phyloP scores from a whole-genome alignment of 345 rosid species.

The Diplotaxis tenuifolia region DNA sequence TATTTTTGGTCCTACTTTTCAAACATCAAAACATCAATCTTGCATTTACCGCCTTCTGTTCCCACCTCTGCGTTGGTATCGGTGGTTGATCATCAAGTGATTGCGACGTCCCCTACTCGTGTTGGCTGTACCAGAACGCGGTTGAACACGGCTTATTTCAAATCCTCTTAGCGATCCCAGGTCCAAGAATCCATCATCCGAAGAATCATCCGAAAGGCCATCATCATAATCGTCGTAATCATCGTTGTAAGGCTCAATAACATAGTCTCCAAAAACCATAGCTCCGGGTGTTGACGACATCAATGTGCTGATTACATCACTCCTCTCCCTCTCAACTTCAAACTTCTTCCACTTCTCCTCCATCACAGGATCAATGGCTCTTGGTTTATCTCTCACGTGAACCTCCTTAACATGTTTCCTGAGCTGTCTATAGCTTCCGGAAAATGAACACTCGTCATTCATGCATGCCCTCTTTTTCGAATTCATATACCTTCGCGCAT shows the following conservation, averaged over 20 bases:
- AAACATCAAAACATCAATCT: conserved; percentile 7
- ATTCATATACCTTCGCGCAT: conserved; percentile 60
- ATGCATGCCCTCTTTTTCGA: conserved; percentile 70
- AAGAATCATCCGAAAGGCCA: conserved; percentile 54
- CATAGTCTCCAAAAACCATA: conserved; percentile 79
- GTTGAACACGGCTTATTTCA: conserved; percentile 30
- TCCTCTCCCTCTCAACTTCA: conserved; percentile 61
- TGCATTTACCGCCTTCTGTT: conserved; percentile 27
- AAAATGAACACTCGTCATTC: conserved; percentile 64
- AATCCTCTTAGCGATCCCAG: conserved; percentile 44
- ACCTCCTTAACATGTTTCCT: conserved; percentile 68
- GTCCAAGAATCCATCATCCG: conserved; percentile 44
- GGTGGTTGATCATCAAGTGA: conserved; percentile 43
- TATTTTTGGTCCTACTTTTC: neutral
- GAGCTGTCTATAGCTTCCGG: conserved; percentile 63
- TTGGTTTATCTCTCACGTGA: conserved; percentile 73
- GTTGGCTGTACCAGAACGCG: conserved; percentile 37
- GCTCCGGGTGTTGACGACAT: conserved; percentile 78
- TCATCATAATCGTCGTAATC: conserved; percentile 10
- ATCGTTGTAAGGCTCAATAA: conserved; percentile 62
- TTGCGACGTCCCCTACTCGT: conserved; percentile 37
- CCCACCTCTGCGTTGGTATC: conserved; percentile 41
- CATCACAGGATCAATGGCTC: conserved; percentile 74
- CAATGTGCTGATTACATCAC: conserved; percentile 68
- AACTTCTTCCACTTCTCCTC: conserved; percentile 80